Evolutionary conservation across 306 rosid genomes (phyloP).

Genomic region (Pyrus communis): DNA sequence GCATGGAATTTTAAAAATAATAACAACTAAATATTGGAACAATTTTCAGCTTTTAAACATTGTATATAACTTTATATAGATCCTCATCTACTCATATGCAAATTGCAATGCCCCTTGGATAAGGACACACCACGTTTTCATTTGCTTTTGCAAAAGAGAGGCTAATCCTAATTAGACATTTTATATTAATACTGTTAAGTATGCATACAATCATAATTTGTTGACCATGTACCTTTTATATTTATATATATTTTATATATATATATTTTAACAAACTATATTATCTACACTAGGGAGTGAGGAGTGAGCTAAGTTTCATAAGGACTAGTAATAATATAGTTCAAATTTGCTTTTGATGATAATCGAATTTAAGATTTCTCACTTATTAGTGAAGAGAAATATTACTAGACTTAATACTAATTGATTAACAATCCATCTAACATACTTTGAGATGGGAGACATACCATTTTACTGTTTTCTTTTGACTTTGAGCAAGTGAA

Average conservation of each 20-base stretch:
- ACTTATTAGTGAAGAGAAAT: too few species aligned
- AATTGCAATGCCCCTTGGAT: not conserved
- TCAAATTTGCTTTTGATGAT: too few species aligned
- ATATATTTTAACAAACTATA: too few species aligned
- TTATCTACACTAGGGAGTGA: too few species aligned
- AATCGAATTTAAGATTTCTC: rapidly evolving
- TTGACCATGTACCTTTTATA: not conserved
- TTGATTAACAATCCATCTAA: not conserved
- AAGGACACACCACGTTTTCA: not conserved
- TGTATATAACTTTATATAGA: not conserved
- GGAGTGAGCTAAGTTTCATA: too few species aligned
- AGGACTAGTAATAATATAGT: rapidly evolving
- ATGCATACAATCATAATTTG: not conserved
- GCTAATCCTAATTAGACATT: not conserved
- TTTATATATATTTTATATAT: too few species aligned
- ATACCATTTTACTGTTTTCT: not conserved
- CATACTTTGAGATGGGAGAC: not conserved
- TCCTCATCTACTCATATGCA: not conserved
- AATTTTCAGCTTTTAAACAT: not conserved
- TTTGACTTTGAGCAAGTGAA: not conserved
- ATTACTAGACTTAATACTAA: too few species aligned
- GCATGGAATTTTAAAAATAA: not conserved
- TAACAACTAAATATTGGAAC: not conserved
- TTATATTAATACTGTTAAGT: too few species aligned
- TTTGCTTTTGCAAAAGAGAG: not conserved